phyloP scores from a whole-genome alignment of 2,329 filamentous ascomycete species.

The Sclerotinia sclerotiorum region DNA sequence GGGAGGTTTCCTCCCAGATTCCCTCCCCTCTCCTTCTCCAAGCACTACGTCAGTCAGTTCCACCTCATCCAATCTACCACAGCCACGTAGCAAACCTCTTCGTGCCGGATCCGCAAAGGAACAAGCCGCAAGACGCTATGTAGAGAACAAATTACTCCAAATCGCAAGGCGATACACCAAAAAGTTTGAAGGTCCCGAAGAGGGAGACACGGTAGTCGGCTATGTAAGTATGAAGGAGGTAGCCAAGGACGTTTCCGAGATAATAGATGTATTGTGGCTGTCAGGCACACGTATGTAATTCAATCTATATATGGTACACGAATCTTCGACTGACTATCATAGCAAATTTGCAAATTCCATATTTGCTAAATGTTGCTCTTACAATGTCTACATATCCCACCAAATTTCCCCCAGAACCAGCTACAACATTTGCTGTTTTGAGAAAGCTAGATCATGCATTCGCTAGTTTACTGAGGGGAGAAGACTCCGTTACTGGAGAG shows the following conservation, averaged over 20 bases:
- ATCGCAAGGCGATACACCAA: slow-evolving; percentile 61
- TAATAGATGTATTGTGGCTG: slow-evolving; percentile 83
- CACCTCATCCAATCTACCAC: slow-evolving; percentile 49
- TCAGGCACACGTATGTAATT: slow-evolving; percentile 73
- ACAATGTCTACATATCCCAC: slow-evolving; percentile 70
- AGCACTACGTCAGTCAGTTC: slow-evolving; percentile 48
- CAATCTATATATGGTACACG: background rate
- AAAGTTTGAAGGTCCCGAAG: slow-evolving; percentile 53
- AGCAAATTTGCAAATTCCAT: slow-evolving; percentile 81
- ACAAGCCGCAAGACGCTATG: slow-evolving; percentile 57
- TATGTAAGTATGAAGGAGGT: slow-evolving; percentile 58
- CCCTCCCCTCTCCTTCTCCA: slow-evolving; percentile 55
- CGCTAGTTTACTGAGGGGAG: slow-evolving; percentile 67
- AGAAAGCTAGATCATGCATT: slow-evolving; percentile 83
- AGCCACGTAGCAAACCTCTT: slow-evolving; percentile 54
- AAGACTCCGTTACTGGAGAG: slow-evolving; percentile 64
- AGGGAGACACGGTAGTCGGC: slow-evolving; percentile 58
- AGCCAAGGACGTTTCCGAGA: slow-evolving; percentile 68
- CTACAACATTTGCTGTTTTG: slow-evolving; percentile 68
- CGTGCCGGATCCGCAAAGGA: slow-evolving; percentile 59
- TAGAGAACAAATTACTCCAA: slow-evolving; percentile 53
- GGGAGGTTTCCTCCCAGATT: slow-evolving; percentile 54
- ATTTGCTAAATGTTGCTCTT: slow-evolving; percentile 75
- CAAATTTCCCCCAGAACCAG: slow-evolving; percentile 67
- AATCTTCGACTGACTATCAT: slow-evolving; percentile 18